phyloP scores from a whole-genome alignment of 306 rosid species.

The Sesbania bispinosa region DNA sequence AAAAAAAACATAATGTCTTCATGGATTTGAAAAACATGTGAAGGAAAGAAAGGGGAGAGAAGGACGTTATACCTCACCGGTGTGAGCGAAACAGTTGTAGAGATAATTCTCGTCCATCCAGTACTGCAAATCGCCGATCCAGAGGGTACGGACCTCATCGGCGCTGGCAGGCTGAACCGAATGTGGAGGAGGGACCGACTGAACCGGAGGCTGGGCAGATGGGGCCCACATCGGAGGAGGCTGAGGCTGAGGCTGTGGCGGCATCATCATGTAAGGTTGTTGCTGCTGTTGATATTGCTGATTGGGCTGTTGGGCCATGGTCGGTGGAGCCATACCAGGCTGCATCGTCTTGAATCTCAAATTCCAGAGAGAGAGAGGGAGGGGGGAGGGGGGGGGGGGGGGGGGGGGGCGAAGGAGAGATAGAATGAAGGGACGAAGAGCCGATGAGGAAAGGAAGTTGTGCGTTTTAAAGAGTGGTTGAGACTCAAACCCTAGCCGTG shows the following conservation, averaged over 20 bases:
- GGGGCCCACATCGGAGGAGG: conserved; percentile 61
- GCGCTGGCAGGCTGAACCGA: conserved; percentile 41
- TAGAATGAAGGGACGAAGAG: neutral
- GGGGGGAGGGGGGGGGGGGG: too few species aligned
- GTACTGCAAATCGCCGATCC: conserved; percentile 96
- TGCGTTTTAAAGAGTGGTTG: conserved; percentile 29
- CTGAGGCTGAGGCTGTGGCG: conserved; percentile 62
- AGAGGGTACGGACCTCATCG: conserved; percentile 90
- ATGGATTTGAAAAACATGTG: neutral
- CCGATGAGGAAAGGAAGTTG: neutral
- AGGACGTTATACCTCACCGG: conserved; percentile 68
- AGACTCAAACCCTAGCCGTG: conserved; percentile 35
- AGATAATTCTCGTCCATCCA: conserved; percentile 96
- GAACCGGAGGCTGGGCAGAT: conserved; percentile 37
- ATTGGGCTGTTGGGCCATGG: conserved; percentile 53
- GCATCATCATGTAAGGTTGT: conserved; percentile 87
- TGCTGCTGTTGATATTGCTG: conserved; percentile 52
- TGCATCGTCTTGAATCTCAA: conserved; percentile 63
- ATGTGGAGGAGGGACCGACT: conserved; percentile 38
- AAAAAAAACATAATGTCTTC: neutral
- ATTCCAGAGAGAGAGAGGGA: neutral
- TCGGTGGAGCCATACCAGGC: conserved; percentile 64
- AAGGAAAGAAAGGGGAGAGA: too few species aligned
- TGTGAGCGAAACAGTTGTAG: conserved; percentile 53
- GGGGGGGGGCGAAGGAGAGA: too few species aligned